phyloP scores from a whole-genome alignment of 805 yeast species.

The Wickerhamiella kazuoi region DNA sequence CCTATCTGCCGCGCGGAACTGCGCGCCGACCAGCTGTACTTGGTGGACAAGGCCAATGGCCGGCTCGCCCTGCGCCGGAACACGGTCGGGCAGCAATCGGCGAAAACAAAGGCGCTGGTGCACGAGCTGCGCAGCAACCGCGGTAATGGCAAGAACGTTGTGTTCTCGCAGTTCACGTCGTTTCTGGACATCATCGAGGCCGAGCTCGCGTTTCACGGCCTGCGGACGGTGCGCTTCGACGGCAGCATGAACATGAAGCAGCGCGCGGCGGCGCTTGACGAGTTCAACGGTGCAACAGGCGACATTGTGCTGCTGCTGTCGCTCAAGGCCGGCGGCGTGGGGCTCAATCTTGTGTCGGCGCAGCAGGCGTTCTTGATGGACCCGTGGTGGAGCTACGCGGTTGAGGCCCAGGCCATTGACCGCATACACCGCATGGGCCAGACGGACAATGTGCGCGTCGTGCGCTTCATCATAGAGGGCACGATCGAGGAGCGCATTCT shows the following conservation, averaged over 20 bases:
- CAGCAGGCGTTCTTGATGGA: constrained; percentile 80
- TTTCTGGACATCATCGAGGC: constrained; percentile 57
- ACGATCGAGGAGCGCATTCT: constrained; percentile 83
- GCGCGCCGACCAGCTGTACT: constrained; percentile 31
- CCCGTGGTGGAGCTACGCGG: constrained; percentile 94
- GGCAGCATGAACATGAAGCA: constrained; percentile 57
- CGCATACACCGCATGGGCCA: constrained; percentile 88
- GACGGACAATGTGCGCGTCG: constrained; percentile 46
- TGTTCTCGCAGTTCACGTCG: constrained; percentile 79
- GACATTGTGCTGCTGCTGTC: constrained; percentile 45
- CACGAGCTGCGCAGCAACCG: constrained; percentile 38
- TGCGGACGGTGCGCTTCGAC: constrained; percentile 55
- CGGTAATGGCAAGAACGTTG: constrained; percentile 54
- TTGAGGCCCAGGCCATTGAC: constrained; percentile 83
- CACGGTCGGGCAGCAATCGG: constrained; percentile 31
- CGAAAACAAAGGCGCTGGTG: constrained; percentile 55
- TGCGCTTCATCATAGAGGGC: constrained; percentile 62
- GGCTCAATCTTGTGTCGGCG: constrained; percentile 72
- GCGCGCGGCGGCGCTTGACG: constrained; percentile 40
- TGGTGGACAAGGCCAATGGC: constrained; percentile 17
- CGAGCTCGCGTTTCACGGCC: constrained; percentile 36
- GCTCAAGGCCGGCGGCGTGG: constrained; percentile 88
- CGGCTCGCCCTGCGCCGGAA: constrained; percentile 16
- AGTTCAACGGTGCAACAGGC: constrained; percentile 28
- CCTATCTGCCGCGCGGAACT: constrained; percentile 57